Evolutionary conservation across 2,329 filamentous ascomycete genomes (phyloP).

Genomic region (Xylariaceae sp.): DNA sequence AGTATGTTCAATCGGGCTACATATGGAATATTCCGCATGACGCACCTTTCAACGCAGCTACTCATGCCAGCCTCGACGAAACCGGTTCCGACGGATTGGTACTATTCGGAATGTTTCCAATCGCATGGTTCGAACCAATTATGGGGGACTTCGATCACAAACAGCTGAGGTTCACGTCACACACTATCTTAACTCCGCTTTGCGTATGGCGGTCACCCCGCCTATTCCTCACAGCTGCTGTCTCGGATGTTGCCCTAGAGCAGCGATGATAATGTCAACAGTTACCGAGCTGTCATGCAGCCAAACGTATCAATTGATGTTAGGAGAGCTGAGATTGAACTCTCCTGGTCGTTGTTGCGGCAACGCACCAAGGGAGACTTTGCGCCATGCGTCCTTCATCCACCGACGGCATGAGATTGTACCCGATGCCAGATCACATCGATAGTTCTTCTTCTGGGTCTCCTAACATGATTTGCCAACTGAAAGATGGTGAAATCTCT

Average conservation of each 20-base stretch:
- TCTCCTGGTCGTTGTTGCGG: background rate
- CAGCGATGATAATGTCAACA: background rate
- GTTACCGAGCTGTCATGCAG: background rate
- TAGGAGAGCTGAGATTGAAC: background rate
- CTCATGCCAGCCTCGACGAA: background rate
- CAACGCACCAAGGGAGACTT: background rate
- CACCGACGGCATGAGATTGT: background rate
- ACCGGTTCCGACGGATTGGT: background rate
- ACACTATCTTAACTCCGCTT: background rate
- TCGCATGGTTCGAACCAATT: no score
- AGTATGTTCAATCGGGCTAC: no score
- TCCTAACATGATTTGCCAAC: no score
- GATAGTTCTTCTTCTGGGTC: background rate
- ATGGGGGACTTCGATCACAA: background rate
- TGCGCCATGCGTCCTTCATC: background rate
- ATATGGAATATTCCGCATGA: no score
- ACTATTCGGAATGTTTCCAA: background rate
- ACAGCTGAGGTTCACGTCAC: background rate
- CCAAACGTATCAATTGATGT: background rate
- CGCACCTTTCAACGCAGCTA: no score
- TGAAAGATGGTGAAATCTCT: no score
- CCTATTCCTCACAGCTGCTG: background rate
- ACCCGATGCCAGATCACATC: background rate
- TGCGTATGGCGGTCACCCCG: background rate
- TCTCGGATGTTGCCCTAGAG: background rate